Evolutionary conservation across 2,329 filamentous ascomycete species (phyloP).

Genomic region (Aspergillus chevalieri): DNA sequence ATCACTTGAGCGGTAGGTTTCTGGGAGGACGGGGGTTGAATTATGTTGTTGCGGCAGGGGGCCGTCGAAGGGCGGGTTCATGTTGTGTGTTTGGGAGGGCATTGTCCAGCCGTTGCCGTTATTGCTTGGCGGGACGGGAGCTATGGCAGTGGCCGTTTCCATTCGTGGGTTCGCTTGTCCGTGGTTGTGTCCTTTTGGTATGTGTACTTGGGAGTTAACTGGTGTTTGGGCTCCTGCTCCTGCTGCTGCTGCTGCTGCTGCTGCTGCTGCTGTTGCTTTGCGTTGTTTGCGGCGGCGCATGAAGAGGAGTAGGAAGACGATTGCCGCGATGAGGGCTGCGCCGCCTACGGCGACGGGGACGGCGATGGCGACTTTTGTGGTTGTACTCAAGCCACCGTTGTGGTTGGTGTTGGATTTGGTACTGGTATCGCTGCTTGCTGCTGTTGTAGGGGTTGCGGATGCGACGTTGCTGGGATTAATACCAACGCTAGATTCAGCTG

Average conservation of each 20-base stretch:
- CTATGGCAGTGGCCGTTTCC: not conserved
- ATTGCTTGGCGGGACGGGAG: too few species aligned
- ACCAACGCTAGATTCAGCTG: too few species aligned
- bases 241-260: not conserved
- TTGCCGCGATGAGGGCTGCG: constrained; percentile 13
- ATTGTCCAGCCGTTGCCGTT: too few species aligned
- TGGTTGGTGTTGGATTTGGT: not conserved
- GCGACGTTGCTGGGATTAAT: not conserved
- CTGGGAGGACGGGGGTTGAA: too few species aligned
- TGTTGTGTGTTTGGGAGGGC: too few species aligned
- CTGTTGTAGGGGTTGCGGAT: not conserved
- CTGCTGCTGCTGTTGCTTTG: not conserved
- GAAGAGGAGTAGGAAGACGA: constrained; percentile 16
- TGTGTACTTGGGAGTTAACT: not conserved
- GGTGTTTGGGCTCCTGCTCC: not conserved
- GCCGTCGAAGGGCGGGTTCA: too few species aligned
- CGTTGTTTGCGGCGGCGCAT: constrained; percentile 18
- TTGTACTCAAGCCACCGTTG: constrained; percentile 8
- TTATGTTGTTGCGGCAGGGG: too few species aligned
- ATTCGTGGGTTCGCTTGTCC: not conserved
- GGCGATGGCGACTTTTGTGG: constrained; percentile 27
- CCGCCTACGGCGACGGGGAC: constrained; percentile 27
- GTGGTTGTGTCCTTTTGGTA: not conserved
- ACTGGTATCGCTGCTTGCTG: not conserved
- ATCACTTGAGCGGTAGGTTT: not conserved